These are phyloP conservation scores for Coemansia sp. DNA, from an alignment of 192 early-diverging fungal species.

Conservation along the genomic window DNA sequence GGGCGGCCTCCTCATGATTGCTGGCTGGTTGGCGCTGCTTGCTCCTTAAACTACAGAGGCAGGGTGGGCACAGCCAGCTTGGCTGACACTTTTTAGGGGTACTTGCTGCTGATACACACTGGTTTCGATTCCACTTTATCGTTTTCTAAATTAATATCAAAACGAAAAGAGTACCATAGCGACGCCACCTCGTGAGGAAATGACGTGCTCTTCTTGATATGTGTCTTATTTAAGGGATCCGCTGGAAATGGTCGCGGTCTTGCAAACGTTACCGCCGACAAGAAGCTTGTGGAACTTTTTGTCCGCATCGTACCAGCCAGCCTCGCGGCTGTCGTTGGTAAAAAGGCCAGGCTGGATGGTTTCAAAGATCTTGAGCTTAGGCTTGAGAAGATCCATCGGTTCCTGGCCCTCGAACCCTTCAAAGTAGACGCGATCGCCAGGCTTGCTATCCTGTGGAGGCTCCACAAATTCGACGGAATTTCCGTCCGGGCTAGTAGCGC, in stretches of 20 bases:
- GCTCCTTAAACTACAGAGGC: slow-evolving; percentile 16
- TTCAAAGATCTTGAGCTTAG: slow-evolving; percentile 99
- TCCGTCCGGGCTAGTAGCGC: slow-evolving; percentile 81
- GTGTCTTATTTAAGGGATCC: slow-evolving; percentile 74
- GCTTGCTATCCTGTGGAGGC: slow-evolving; percentile 80
- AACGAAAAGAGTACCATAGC: no score
- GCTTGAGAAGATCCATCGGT: slow-evolving; percentile 90
- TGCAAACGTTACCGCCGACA: slow-evolving; percentile 55
- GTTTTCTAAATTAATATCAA: no score
- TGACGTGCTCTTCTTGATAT: no score
- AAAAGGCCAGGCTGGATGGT: slow-evolving; percentile 88
- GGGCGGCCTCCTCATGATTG: slow-evolving; percentile 45
- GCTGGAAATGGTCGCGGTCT: slow-evolving; percentile 62
- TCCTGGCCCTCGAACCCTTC: slow-evolving; percentile 79
- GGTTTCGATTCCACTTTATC: no score
- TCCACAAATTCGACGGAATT: slow-evolving; percentile 88
- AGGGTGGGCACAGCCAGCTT: no score
- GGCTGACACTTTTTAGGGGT: no score
- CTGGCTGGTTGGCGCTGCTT: slow-evolving; percentile 46
- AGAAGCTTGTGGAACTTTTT: slow-evolving; percentile 55
- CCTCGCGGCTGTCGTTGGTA: slow-evolving; percentile 67
- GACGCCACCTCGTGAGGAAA: no score
- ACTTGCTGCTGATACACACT: no score
- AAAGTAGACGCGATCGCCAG: slow-evolving; percentile 91
- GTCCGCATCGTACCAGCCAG: slow-evolving; percentile 61